Base-by-base conservation (phyloP, 2,329 filamentous ascomycete genomes). In the Penicillium sp. region DNA sequence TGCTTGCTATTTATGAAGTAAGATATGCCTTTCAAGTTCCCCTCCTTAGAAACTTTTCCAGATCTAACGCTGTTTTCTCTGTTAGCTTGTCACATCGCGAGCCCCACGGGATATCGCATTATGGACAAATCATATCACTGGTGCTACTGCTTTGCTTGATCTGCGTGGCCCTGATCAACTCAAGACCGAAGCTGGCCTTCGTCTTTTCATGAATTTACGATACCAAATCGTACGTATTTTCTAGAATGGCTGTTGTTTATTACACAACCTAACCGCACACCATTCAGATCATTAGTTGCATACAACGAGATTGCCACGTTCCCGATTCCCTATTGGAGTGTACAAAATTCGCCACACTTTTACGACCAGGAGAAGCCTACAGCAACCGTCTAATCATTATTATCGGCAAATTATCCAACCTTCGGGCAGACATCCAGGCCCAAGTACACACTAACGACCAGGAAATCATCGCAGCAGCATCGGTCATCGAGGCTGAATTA, bases 1-100 rank as follows among this genome's bases (percentile, higher is more conserved):
- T 83, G 59, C 76, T 87, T 56, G 82, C 83, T 40, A 75, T 85
- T 65, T 87, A 84, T 55, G 84, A 87, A 75, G 83, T 85, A 68
- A 61, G 71, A 13, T 3, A 27, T 15, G 21, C 8, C 21, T 3
- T n/a, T n/a, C n/a, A 7, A 4, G 24, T 2, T 24, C 9, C 29
- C n/a, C 9, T 33, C n/a, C 15, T 10, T 26, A 15, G 12, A 32
- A 29, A 45, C 29, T 9, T 23, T 37, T 7, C 39, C 29, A 45
- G 50, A 40, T 2, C 10, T 37, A 15, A 15, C 26, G n/a, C 39
- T 10, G 3, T 6, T 36, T 5, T 29, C 6, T n/a, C 18, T n/a
- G n/a, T 10, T 24, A 75, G 72, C 58, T 73, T 23, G 60, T 74
- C 15, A 72, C 69, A 7, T 69, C 68, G 52, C 66, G 79, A 29